Conservation (phyloP, 106 monocot genomes). For the Ottelia alismoides region DNA sequence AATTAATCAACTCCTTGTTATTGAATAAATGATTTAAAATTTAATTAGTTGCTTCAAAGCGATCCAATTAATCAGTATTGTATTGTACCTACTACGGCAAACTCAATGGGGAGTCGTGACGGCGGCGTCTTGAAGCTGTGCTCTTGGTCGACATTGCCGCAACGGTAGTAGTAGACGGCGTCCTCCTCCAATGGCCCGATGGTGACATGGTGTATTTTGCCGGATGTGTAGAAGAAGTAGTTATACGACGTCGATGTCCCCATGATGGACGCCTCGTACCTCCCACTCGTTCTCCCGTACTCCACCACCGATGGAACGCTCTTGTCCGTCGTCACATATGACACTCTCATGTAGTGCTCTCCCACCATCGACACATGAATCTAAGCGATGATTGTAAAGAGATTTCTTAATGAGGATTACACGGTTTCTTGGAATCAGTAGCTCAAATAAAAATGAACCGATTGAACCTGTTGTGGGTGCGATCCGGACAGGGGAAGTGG, state of each 20-base stretch:
- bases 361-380: conserved; percentile 67
- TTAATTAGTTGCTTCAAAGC: too few relatives aligned
- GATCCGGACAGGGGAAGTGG: conserved; percentile 14
- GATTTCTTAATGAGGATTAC: background rate
- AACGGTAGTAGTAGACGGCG: conserved; percentile 65
- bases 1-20: too few relatives aligned
- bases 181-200: conserved; percentile 53
- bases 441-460: background rate
- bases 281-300: conserved; percentile 36
- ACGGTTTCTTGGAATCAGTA: background rate
- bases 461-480: conserved; percentile 37
- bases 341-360: conserved; percentile 44
- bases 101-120: conserved; percentile 45
- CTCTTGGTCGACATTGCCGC: conserved; percentile 26
- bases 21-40: too few relatives aligned
- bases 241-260: conserved; percentile 48
- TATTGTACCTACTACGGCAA: conserved; percentile 61
- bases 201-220: conserved; percentile 58
- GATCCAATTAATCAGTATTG: too few relatives aligned
- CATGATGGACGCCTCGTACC: conserved; percentile 25
- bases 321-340: conserved; percentile 63
- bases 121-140: conserved; percentile 72
- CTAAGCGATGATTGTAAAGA: too few relatives aligned
- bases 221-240: conserved; percentile 64
- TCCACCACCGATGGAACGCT: conserved; percentile 43